These are phyloP conservation scores for Globisporangium canariense DNA, from an alignment of 352 stramenopile genomes.

Conservation along the genomic window DNA sequence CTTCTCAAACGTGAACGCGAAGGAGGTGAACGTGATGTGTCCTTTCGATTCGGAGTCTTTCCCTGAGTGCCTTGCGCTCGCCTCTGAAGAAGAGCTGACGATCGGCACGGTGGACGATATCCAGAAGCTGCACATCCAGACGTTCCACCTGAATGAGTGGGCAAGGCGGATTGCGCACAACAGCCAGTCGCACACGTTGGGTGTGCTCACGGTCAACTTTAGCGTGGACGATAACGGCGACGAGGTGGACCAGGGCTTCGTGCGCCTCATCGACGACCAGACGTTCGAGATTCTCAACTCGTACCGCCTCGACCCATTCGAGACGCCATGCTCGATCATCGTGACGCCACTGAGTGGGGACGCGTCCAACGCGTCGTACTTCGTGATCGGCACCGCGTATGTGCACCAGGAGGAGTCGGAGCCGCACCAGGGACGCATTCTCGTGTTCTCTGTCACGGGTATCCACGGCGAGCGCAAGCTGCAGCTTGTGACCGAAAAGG, in stretches of 20 bases:
- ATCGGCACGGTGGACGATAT: conserved; percentile 99
- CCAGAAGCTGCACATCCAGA: conserved; percentile 98
- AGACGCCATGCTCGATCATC: conserved; percentile 85
- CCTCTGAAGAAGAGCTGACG: conserved; percentile 92
- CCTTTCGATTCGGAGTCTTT: conserved; percentile 91
- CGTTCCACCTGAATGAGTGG: conserved; percentile 92
- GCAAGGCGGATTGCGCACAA: conserved; percentile 91
- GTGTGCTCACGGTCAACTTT: conserved; percentile 80
- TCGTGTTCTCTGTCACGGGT: conserved; percentile 89
- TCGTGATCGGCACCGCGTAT: conserved; percentile 89
- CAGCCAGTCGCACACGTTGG: conserved; percentile 72
- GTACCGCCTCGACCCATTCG: conserved; percentile 85
- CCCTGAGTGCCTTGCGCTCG: conserved; percentile 94
- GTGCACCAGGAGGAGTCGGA: conserved; percentile 94
- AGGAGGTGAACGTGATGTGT: conserved; percentile 92
- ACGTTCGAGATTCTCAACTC: conserved; percentile 93
- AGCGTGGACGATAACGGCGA: conserved; percentile 79
- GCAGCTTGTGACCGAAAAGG: conserved; percentile 88
- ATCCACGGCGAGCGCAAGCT: conserved; percentile 84
- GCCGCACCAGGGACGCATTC: conserved; percentile 92
- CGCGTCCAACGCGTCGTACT: conserved; percentile 69
- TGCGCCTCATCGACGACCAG: conserved; percentile 96
- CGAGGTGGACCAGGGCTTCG: conserved; percentile 86
- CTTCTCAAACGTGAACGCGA: conserved; percentile 94
- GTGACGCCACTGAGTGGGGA: conserved; percentile 80